These are phyloP conservation scores for Trichoderma orchidacearum DNA, from an alignment of 495 filamentous ascomycete genomes.

Conservation along the genomic window DNA sequence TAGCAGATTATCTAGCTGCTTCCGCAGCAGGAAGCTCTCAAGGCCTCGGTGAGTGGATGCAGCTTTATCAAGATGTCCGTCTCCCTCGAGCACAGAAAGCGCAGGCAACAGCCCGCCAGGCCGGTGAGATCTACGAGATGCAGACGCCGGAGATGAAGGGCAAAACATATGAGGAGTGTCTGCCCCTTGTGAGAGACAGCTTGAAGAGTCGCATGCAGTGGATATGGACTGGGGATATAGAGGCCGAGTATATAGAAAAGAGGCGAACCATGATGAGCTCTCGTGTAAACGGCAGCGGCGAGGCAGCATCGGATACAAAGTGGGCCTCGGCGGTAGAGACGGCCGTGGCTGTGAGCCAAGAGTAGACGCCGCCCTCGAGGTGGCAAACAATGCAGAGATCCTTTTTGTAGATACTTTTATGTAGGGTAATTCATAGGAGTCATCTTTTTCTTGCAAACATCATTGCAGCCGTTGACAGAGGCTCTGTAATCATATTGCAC, in stretches of 20 bases:
- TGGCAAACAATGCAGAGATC: no score
- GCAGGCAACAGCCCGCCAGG: slow-evolving; percentile 19
- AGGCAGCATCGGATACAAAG: no score
- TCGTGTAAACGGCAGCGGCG: no score
- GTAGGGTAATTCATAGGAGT: no score
- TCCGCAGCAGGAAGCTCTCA: neutral
- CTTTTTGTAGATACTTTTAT: no score
- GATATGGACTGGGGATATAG: slow-evolving; percentile 21
- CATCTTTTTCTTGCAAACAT: no score
- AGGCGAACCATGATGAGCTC: neutral
- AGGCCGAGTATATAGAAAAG: slow-evolving; percentile 11
- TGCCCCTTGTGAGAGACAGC: slow-evolving; percentile 13
- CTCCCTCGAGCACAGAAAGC: slow-evolving; percentile 23
- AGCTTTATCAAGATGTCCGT: slow-evolving; percentile 26
- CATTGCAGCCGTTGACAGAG: no score
- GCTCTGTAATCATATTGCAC: no score
- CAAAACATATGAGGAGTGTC: slow-evolving; percentile 14
- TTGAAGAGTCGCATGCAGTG: slow-evolving; percentile 17
- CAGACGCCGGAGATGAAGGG: slow-evolving; percentile 17
- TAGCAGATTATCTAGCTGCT: slow-evolving; percentile 11
- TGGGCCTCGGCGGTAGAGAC: no score
- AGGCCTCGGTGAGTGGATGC: slow-evolving; percentile 12
- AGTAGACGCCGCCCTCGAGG: no score
- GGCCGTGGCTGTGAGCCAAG: no score
- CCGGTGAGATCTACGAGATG: slow-evolving; percentile 23